Conservation (phyloP, 1,284 basidiomycete species). For the Hymenochaete sp. region DNA sequence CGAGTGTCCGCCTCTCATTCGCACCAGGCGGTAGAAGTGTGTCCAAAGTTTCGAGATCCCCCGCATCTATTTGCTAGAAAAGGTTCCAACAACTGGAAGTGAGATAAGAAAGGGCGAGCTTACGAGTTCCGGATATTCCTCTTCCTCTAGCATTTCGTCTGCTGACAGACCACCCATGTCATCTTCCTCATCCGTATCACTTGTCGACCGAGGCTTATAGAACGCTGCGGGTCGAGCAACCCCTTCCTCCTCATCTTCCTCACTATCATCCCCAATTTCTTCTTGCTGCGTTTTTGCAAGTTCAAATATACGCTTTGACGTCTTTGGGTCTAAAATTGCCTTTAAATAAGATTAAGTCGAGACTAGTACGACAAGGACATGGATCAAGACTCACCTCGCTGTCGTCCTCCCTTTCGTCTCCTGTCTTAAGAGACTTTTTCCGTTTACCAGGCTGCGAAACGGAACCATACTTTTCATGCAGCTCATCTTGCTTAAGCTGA, state of each 20-base stretch:
- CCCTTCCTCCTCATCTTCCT: constrained; percentile 35
- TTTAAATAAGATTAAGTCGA: constrained; percentile 25
- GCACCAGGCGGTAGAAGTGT: constrained; percentile 65
- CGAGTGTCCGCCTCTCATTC: constrained; percentile 75
- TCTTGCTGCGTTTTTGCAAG: constrained; percentile 91
- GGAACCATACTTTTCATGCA: constrained; percentile 67
- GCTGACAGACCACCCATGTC: constrained; percentile 24
- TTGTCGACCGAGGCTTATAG: constrained; percentile 5
- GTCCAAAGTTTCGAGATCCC: constrained; percentile 79
- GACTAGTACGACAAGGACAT: background rate
- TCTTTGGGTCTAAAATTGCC: constrained; percentile 77
- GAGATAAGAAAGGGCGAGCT: constrained; percentile 17
- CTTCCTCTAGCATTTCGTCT: constrained; percentile 30
- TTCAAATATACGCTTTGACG: constrained; percentile 84
- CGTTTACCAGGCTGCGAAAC: constrained; percentile 68
- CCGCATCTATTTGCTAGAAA: constrained; percentile 78
- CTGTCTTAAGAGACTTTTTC: constrained; percentile 43
- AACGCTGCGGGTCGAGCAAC: constrained; percentile 24
- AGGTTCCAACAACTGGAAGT: constrained; percentile 12
- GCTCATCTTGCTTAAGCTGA: constrained; percentile 71
- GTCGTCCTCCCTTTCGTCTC: constrained; percentile 43
- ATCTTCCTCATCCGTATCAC: constrained; percentile 28
- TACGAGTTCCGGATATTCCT: constrained; percentile 43
- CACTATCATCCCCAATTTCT: constrained; percentile 58
- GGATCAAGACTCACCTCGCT: constrained; percentile 40